Base-by-base conservation (phyloP, 192 early-diverging fungal genomes). In the Neocallimastix lanati region DNA sequence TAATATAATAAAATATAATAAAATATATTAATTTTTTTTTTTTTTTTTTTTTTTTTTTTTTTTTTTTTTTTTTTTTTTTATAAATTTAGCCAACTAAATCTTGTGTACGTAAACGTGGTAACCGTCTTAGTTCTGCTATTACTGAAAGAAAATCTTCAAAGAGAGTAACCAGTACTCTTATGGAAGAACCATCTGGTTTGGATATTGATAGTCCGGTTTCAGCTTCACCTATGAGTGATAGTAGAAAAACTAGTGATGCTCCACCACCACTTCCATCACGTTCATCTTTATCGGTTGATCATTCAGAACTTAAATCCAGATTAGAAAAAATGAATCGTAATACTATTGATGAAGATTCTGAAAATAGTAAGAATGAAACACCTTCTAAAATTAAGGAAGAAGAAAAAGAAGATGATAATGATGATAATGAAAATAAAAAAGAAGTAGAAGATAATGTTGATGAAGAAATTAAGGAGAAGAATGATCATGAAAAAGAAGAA, bases 121-220 rank as follows among this genome's bases (percentile, higher is more conserved):
- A 67, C 9, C 50, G 50, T 67, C 50, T 67, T n/a, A 67, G 50
- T 67, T 11, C 25, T n/a, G 50, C 50, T n/a, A 67, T 67, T n/a
- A 67, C 50, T n/a, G 50, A 67, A 67, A 67, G 50, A 67, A 67
- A 67, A 67, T 7, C 50, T 7, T 67, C 25, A 4, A 67, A 67
- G 9, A 67, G 18, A 21, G 50, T 67, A n/a, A 67, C 50, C 1
- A 67, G 50, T 67, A n/a, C 50, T 67, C 6, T 67, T 7, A 67
- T 11, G 9, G 50, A 67, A 67, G 50, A 67, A 67, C 91, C 0
- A 80, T 93, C 25, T 91, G 93, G 82, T 93, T 92, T 81, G 80
- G 87, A 18, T 85, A 94, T 28, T 94, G 94, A 82, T 79, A 84
- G 29, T 87, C 92, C 12, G 92, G 93, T 83, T 94, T 92, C 92